These are phyloP conservation scores for Monosporascus sp. DNA, from an alignment of 2,329 filamentous ascomycete species.

Conservation along the genomic window DNA sequence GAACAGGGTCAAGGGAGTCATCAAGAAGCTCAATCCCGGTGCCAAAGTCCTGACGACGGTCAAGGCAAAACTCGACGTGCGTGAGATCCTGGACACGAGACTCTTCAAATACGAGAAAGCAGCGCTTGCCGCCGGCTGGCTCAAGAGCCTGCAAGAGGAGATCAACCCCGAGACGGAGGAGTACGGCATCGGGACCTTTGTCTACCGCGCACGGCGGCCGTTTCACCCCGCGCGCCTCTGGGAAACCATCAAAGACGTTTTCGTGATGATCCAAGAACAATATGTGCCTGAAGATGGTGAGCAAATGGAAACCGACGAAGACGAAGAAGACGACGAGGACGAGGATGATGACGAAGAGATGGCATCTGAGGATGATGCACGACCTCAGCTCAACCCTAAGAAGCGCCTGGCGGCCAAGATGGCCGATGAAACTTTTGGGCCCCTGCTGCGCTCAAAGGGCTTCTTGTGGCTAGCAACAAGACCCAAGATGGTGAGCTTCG, in stretches of 20 bases:
- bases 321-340: slow-evolving; percentile 28
- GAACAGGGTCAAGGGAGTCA: slow-evolving; percentile 45
- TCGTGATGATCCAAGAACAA: slow-evolving; percentile 43
- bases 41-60: slow-evolving; percentile 60
- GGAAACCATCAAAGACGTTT: slow-evolving; percentile 41
- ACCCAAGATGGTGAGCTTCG: slow-evolving; percentile 34
- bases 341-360: slow-evolving; percentile 25
- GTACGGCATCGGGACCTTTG: slow-evolving; percentile 67
- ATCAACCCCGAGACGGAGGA: slow-evolving; percentile 68
- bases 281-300: slow-evolving; percentile 28
- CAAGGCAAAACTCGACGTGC: slow-evolving; percentile 47
- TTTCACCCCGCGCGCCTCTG: slow-evolving; percentile 45
- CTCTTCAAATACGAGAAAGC: slow-evolving; percentile 61
- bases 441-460: slow-evolving; percentile 59
- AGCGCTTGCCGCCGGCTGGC: slow-evolving; percentile 62
- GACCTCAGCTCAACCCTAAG: slow-evolving; percentile 25
- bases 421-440: slow-evolving; percentile 44
- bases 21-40: slow-evolving; percentile 59
- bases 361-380: slow-evolving; percentile 19
- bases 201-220: slow-evolving; percentile 57
- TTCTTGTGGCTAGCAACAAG: slow-evolving; percentile 56
- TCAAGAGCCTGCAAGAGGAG: slow-evolving; percentile 65
- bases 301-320: slow-evolving; percentile 19
- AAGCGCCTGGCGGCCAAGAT: slow-evolving; percentile 48
- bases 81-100: slow-evolving; percentile 59